A percentile compares a stretch with the other conserved stretches of the same genome.
phyloP scores from a whole-genome alignment of 495 filamentous ascomycete genomes.

The Poronia punctata region DNA sequence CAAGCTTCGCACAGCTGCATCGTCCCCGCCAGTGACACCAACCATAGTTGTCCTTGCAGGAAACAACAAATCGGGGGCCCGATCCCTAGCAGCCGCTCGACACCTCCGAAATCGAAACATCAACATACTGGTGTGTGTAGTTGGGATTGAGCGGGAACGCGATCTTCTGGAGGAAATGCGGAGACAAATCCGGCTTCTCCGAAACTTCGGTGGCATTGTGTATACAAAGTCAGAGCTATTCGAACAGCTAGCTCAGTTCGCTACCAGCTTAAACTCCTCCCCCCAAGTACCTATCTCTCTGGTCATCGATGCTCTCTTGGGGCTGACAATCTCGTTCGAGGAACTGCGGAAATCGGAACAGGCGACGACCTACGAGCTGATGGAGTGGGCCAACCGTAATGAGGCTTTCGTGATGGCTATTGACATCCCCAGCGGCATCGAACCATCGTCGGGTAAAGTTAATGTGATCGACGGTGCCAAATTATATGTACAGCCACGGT shows the following conservation, averaged over 20 bases:
- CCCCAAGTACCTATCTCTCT: conserved; percentile 53
- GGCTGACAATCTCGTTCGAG: conserved; percentile 75
- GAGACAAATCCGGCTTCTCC: conserved; percentile 68
- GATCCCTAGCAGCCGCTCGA: conserved; percentile 77
- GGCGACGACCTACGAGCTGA: conserved; percentile 71
- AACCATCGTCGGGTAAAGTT: conserved; percentile 63
- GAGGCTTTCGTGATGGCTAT: conserved; percentile 72
- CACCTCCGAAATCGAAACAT: conserved; percentile 77
- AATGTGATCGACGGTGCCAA: conserved; percentile 55
- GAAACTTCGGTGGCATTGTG: conserved; percentile 67
- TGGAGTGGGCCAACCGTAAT: conserved; percentile 79
- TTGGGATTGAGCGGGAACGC: conserved; percentile 62
- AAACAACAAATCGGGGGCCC: conserved; percentile 77
- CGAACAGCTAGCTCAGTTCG: conserved; percentile 33
- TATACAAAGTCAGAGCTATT: conserved; percentile 49
- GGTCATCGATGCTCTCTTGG: conserved; percentile 83
- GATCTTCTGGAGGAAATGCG: conserved; percentile 64
- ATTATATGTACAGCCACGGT: conserved; percentile 66
- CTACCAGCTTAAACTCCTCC: conserved; percentile 24
- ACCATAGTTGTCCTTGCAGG: conserved; percentile 80
- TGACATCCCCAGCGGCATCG: conserved; percentile 80
- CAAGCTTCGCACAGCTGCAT: conserved; percentile 37
- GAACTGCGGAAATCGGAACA: conserved; percentile 76
- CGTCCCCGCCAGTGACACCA: conserved; percentile 33
- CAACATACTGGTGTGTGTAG: conserved; percentile 72